phyloP scores from a whole-genome alignment of 139 green algal species.

The Spirogloea muscicola region DNA sequence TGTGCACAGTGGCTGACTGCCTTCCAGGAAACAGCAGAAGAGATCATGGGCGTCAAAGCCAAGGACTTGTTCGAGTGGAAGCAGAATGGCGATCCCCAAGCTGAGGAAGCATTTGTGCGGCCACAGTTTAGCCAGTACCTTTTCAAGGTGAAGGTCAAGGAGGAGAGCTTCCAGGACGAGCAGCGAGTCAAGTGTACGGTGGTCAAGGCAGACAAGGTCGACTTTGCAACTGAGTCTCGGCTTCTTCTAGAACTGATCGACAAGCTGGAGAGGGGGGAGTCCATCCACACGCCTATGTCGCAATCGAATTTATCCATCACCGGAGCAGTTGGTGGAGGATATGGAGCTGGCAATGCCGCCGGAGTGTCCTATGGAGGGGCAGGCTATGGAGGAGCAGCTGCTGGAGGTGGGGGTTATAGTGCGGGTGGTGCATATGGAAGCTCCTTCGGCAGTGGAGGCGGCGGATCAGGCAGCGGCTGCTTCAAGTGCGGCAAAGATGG shows the following conservation, averaged over 20 bases:
- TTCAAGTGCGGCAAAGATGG: conserved; percentile 48
- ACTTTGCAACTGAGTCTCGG: conserved; percentile 39
- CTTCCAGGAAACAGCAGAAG: conserved; percentile 50
- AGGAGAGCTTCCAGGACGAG: conserved; percentile 89
- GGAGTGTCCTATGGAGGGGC: conserved; percentile 1
- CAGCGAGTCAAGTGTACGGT: conserved; percentile 66
- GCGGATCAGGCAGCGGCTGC: no score
- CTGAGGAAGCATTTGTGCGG: conserved; percentile 15
- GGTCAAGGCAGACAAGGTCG: conserved; percentile 36
- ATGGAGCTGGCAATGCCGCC: conserved; percentile 26
- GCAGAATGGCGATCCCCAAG: conserved; percentile 2
- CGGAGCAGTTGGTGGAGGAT: no score
- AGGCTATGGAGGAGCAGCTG: no score
- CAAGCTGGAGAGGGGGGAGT: conserved; percentile 43
- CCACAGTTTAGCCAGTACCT: conserved; percentile 53
- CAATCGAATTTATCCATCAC: no score
- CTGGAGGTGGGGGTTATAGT: no score
- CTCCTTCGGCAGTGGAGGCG: no score
- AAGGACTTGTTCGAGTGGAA: conserved; percentile 16
- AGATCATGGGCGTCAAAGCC: conserved; percentile 27
- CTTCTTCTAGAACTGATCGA: conserved; percentile 38
- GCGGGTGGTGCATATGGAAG: no score
- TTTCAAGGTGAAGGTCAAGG: conserved; percentile 69
- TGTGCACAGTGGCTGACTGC: conserved; percentile 53
- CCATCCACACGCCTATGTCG: conserved; percentile 15